These are phyloP conservation scores for Eucommia ulmoides DNA, from an alignment of 257 asterid genomes.

Conservation along the genomic window DNA sequence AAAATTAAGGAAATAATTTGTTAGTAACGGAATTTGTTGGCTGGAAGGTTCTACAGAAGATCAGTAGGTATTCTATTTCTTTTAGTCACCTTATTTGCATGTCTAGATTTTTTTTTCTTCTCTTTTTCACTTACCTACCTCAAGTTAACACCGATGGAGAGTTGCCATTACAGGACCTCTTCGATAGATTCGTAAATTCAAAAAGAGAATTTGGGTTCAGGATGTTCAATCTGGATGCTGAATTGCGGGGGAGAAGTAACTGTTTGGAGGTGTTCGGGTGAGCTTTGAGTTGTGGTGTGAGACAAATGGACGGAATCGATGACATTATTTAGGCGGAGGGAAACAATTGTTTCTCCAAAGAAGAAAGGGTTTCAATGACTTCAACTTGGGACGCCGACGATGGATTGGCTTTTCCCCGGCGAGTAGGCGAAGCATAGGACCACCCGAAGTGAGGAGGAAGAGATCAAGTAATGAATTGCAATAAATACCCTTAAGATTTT, in stretches of 20 bases:
- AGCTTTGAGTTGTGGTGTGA: slow-evolving; percentile 1
- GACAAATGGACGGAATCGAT: slow-evolving; percentile 11
- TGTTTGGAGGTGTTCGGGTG: slow-evolving; percentile 8
- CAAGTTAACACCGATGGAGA: slow-evolving; percentile 36
- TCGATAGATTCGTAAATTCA: neutral
- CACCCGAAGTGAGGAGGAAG: slow-evolving; percentile 8
- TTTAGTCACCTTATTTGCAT: too few relatives aligned
- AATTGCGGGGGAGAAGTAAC: slow-evolving; percentile 2
- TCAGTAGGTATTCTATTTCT: too few relatives aligned
- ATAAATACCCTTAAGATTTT: too few relatives aligned
- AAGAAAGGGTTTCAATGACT: neutral
- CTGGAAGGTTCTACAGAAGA: too few relatives aligned
- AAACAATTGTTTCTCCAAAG: neutral
- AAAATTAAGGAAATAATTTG: too few relatives aligned
- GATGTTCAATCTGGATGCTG: slow-evolving; percentile 1
- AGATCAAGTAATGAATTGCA: slow-evolving; percentile 16
- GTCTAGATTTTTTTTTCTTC: too few relatives aligned
- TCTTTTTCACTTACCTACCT: too few relatives aligned
- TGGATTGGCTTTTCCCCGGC: slow-evolving; percentile 6
- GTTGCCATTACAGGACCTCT: slow-evolving; percentile 17
- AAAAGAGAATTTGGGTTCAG: slow-evolving; percentile 11
- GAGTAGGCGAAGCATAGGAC: slow-evolving; percentile 10
- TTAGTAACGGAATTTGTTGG: too few relatives aligned
- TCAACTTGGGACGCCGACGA: neutral
- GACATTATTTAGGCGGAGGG: slow-evolving; percentile 10